A percentile compares a stretch with the other conserved stretches of the same genome.
These are phyloP conservation scores for Acacia confusa DNA, from an alignment of 306 rosid species.

Conservation along the genomic window DNA sequence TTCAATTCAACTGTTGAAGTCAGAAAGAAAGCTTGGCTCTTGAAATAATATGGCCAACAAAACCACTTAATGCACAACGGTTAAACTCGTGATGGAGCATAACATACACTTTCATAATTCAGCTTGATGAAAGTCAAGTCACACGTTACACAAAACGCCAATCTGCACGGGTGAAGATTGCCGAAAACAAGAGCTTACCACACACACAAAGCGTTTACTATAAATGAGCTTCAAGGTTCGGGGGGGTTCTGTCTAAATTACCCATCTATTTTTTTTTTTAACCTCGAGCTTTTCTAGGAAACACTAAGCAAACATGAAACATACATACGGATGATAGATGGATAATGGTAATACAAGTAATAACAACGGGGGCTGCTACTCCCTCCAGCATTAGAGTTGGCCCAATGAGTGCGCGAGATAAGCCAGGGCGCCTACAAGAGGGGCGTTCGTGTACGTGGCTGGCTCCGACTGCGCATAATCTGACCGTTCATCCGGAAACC, in stretches of 20 bases:
- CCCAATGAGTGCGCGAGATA: slow-evolving; percentile 75
- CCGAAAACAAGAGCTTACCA: neutral
- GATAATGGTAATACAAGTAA: neutral
- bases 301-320: slow-evolving; percentile 1
- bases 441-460: slow-evolving; percentile 81
- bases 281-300: slow-evolving; percentile 37
- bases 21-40: neutral
- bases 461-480: slow-evolving; percentile 94
- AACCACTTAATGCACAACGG: neutral
- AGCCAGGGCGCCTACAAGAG: slow-evolving; percentile 75
- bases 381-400: slow-evolving; percentile 42
- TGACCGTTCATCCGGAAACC: slow-evolving; percentile 75
- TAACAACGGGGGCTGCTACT: neutral
- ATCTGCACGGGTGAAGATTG: neutral
- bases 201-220: neutral
- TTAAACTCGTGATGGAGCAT: too few species aligned
- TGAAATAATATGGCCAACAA: neutral
- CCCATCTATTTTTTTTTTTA: neutral
- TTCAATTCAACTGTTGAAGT: neutral
- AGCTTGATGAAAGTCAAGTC: neutral
- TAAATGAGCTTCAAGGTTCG: neutral
- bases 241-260: neutral
- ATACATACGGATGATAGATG: neutral
- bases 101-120: too few species aligned
- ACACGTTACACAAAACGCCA: neutral